Evolutionary conservation across 2,329 filamentous ascomycete species (phyloP).

Genomic region (Keithomyces neogunnii): DNA sequence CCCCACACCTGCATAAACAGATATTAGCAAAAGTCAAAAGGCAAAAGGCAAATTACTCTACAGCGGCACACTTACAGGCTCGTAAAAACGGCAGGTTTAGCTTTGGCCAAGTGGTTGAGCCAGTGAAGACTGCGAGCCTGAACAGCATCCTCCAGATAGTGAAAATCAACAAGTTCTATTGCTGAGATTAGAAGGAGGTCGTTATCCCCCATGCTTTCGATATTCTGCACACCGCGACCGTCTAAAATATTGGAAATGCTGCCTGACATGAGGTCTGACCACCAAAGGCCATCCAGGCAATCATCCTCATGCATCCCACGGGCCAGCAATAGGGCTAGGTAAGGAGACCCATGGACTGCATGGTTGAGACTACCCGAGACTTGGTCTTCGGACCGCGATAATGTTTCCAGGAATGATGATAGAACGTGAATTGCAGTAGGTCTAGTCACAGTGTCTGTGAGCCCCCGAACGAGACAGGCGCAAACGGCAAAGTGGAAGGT

Average conservation of each 20-base stretch:
- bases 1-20: slow-evolving; percentile 35
- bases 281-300: slow-evolving; percentile 54
- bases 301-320: slow-evolving; percentile 50
- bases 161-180: slow-evolving; percentile 59
- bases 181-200: slow-evolving; percentile 55
- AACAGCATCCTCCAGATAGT: slow-evolving; percentile 52
- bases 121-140: slow-evolving; percentile 52
- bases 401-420: slow-evolving; percentile 46
- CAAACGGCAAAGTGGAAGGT: slow-evolving; percentile 61
- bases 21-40: slow-evolving; percentile 8
- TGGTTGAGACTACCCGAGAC: slow-evolving; percentile 7
- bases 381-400: slow-evolving; percentile 13
- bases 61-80: slow-evolving; percentile 40
- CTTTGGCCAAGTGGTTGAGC: slow-evolving; percentile 48
- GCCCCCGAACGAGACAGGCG: slow-evolving; percentile 54
- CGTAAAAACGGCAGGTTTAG: slow-evolving; percentile 47
- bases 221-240: slow-evolving; percentile 17
- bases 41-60: too few species aligned
- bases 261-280: slow-evolving; percentile 42
- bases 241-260: slow-evolving; percentile 19
- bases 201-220: slow-evolving; percentile 46
- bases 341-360: slow-evolving; percentile 38
- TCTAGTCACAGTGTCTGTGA: slow-evolving; percentile 54
- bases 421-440: slow-evolving; percentile 50
- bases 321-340: slow-evolving; percentile 51